A percentile compares a stretch with the other conserved stretches of the same genome.
These are phyloP conservation scores for Oryza meridionalis DNA, from an alignment of 176 grass and related monocot genomes.

Conservation along the genomic window DNA sequence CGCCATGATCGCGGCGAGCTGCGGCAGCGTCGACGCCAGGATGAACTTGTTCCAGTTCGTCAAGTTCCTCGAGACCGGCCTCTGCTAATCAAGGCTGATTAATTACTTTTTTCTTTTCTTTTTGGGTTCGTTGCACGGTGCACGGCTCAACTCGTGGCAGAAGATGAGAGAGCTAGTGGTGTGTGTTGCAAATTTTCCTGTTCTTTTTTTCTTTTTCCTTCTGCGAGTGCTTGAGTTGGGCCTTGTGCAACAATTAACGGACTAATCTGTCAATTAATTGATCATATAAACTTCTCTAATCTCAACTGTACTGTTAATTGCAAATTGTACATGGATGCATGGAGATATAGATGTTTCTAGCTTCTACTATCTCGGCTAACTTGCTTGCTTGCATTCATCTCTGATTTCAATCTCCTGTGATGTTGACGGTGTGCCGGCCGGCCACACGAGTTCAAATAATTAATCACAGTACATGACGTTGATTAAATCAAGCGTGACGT, in stretches of 20 bases:
- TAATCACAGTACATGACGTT: no score
- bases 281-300: neutral
- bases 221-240: conserved; percentile 23
- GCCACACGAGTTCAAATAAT: no score
- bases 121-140: conserved; percentile 2
- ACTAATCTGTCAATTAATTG: conserved; percentile 29
- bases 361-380: neutral
- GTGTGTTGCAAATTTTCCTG: neutral
- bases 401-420: neutral
- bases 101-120: neutral
- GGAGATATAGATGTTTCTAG: neutral
- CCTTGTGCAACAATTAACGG: conserved; percentile 36
- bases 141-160: conserved; percentile 18
- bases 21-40: conserved; percentile 17
- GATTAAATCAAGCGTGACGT: no score
- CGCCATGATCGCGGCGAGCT: conserved; percentile 52
- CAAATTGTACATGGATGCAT: neutral
- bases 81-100: neutral
- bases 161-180: conserved; percentile 2
- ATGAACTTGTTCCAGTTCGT: conserved; percentile 70
- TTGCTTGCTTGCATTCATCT: neutral
- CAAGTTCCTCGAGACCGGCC: conserved; percentile 48
- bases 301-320: neutral
- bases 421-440: no score
- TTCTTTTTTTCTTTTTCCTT: conserved; percentile 40